A percentile compares a stretch with the other conserved stretches of the same genome.
phyloP scores from a whole-genome alignment of 768 basidiomycete species.

The Mycena latifolia region DNA sequence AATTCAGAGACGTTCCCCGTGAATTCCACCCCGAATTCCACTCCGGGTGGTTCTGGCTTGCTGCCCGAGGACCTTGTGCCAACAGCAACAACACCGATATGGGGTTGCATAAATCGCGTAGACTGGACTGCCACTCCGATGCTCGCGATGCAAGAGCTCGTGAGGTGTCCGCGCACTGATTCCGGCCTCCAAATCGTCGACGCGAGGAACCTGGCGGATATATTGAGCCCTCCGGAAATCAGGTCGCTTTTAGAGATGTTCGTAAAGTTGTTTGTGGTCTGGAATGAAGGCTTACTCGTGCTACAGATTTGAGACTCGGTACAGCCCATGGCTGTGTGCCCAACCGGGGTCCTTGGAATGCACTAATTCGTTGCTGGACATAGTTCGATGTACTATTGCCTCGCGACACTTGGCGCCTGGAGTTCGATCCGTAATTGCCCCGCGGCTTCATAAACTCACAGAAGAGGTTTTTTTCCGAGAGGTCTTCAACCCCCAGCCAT shows the following conservation, averaged over 20 bases:
- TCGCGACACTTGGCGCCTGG: conserved; percentile 57
- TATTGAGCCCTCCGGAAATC: conserved; percentile 50
- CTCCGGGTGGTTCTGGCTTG: conserved; percentile 40
- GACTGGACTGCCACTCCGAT: conserved; percentile 62
- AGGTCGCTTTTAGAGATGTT: conserved; percentile 54
- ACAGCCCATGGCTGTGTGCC: conserved; percentile 58
- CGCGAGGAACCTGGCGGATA: conserved; percentile 37
- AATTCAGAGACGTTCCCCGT: background rate
- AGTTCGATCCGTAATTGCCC: conserved; percentile 50
- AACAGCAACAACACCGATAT: conserved; percentile 52
- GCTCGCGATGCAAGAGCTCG: conserved; percentile 58
- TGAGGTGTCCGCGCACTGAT: conserved; percentile 39
- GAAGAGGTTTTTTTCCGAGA: conserved; percentile 54
- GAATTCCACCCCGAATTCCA: too few species aligned
- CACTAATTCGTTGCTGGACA: conserved; percentile 49
- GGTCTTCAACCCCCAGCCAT: conserved; percentile 57
- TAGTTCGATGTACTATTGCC: conserved; percentile 61
- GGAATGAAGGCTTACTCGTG: conserved; percentile 10
- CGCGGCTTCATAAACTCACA: conserved; percentile 54
- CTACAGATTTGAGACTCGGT: conserved; percentile 55
- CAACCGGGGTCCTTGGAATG: conserved; percentile 47
- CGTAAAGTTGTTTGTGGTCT: conserved; percentile 23
- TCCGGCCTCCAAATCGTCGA: conserved; percentile 17
- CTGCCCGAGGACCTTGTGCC: conserved; percentile 53
- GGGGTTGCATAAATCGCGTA: conserved; percentile 49